Base-by-base conservation (phyloP, 805 yeast species). In the Cyberlindnera xylosilytica region DNA sequence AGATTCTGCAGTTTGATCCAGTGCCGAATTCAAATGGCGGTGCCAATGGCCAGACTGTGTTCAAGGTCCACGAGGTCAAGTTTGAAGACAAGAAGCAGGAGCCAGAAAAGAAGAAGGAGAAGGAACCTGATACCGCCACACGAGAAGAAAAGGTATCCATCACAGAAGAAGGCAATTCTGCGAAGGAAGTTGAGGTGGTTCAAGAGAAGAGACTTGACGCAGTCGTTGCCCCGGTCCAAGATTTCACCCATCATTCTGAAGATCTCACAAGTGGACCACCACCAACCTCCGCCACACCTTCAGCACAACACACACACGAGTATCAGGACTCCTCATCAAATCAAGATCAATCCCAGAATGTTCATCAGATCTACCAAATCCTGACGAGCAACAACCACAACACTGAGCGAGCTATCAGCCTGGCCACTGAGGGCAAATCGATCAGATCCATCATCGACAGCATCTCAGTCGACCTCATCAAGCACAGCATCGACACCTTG, bases 371-470 rank as follows among this genome's bases (percentile, higher is more conserved):
- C 17, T 18, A 38, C 2, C n/a, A 23, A 9, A 34, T 37, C 28
- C 13, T 43, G 16, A 18, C 19, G 6, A 16, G 6, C 4, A 35
- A 38, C 32, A 41, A 36, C 15, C 42, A 36, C 6, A 36, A 38
- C 2, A 46, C 57, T 0, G 47, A 53, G 13, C 36, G 36, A 9
- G 60, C 60, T 1, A 43, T 56, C 9, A 31, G 42, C 7, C 33
- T 57, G 2, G 56, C 58, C 1, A 45, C 46, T 17, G 53, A 52
- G 17, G 61, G 61, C 0, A 50, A 47, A 36, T 56, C 61, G 9
- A 57, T 57, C n/a, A 39, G 41, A 18, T 27, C 43, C 3, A 47
- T 53, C n/a, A 38, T 56, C 7, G 54, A 56, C 36, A 39, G 36
- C 4, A 42, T 48, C 16, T 46, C 57, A 2, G 47, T 54, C 11